These are phyloP conservation scores for Cryphonectria japonica DNA, from an alignment of 2,329 filamentous ascomycete species.

Conservation along the genomic window DNA sequence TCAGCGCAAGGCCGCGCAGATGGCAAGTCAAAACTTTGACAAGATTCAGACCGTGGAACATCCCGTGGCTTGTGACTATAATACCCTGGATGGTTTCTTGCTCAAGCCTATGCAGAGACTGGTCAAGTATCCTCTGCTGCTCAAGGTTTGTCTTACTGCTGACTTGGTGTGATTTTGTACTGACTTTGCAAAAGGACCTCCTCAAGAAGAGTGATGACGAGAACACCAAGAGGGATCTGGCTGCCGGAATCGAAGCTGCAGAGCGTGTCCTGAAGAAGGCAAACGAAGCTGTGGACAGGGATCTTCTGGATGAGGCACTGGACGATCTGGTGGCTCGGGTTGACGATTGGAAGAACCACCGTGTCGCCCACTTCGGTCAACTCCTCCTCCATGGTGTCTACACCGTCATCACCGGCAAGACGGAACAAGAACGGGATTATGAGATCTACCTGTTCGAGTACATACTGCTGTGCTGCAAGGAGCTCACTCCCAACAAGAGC, in stretches of 20 bases:
- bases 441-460: constrained; percentile 97
- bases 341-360: constrained; percentile 96
- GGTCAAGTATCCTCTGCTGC: constrained; percentile 89
- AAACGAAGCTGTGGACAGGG: constrained; percentile 88
- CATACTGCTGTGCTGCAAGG: constrained; percentile 96
- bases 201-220: constrained; percentile 82
- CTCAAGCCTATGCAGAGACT: constrained; percentile 96
- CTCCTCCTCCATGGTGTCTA: constrained; percentile 88
- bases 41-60: constrained; percentile 79
- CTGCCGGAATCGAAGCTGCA: constrained; percentile 77
- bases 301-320: constrained; percentile 81
- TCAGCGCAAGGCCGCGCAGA: constrained; percentile 84
- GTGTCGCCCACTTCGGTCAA: constrained; percentile 88
- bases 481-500: constrained; percentile 80
- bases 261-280: constrained; percentile 81
- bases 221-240: constrained; percentile 71
- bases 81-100: constrained; percentile 87
- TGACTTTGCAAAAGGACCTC: constrained; percentile 67
- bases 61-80: constrained; percentile 82
- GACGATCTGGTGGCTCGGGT: constrained; percentile 81
- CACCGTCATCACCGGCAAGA: constrained; percentile 86
- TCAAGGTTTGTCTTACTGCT: constrained; percentile 64
- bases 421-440: constrained; percentile 94
- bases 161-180: constrained; percentile 15
- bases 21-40: constrained; percentile 84